Evolutionary conservation across 2,329 filamentous ascomycete genomes (phyloP).

Genomic region (Onygena corvina): DNA sequence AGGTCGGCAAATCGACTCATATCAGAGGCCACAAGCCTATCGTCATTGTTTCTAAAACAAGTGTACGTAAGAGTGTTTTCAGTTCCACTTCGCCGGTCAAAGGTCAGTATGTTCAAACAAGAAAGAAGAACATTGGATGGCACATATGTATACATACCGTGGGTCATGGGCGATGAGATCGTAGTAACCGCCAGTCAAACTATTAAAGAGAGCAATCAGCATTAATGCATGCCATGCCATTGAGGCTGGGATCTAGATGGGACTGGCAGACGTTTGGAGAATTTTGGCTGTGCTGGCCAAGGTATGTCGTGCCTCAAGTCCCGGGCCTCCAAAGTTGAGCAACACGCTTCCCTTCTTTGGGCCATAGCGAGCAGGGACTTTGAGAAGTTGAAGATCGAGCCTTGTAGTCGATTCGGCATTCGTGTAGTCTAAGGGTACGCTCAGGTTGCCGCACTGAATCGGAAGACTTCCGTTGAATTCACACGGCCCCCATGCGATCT

Average conservation of each 20-base stretch:
- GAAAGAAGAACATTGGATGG: neutral
- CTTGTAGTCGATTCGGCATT: slow-evolving; percentile 14
- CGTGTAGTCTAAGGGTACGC: slow-evolving; percentile 26
- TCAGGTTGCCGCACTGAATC: slow-evolving; percentile 21
- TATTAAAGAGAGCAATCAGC: neutral
- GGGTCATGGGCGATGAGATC: slow-evolving; percentile 15
- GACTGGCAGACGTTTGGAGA: neutral
- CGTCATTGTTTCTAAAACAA: slow-evolving; percentile 1
- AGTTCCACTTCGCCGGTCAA: slow-evolving; percentile 7
- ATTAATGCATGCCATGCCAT: neutral
- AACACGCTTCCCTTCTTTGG: slow-evolving; percentile 23
- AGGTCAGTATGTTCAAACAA: neutral
- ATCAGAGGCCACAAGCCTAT: neutral
- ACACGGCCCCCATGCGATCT: slow-evolving; percentile 7
- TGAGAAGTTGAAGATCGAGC: slow-evolving; percentile 21
- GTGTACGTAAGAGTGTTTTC: slow-evolving; percentile 10
- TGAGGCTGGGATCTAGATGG: neutral
- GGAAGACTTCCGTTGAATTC: neutral
- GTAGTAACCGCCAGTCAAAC: slow-evolving; percentile 11
- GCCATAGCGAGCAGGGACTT: slow-evolving; percentile 20
- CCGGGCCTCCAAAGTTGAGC: slow-evolving; percentile 24
- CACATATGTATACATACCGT: slow-evolving; percentile 10
- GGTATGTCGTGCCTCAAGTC: slow-evolving; percentile 7
- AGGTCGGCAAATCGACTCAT: neutral
- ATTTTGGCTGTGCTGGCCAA: slow-evolving; percentile 5